Base-by-base conservation (phyloP, 2,329 filamentous ascomycete genomes). In the Aspergillus pseudoterreus region DNA sequence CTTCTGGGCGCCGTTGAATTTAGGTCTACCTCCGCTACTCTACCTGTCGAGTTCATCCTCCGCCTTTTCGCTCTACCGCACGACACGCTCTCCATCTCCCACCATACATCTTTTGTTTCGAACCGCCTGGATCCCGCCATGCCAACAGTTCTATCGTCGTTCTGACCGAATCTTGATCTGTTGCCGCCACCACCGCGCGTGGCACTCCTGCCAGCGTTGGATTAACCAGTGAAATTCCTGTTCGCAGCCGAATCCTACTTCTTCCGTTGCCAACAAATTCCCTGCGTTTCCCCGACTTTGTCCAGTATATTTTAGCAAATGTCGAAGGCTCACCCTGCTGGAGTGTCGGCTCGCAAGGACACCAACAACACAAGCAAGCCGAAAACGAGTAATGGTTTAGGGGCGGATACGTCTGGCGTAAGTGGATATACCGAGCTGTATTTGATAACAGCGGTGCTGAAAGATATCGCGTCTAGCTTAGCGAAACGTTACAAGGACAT, bases 401-500 rank as follows among this genome's bases (percentile, higher is more conserved):
- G 44, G 39, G 52, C 53, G 6, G 67, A 69, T 57, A 30, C 59
- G 15, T 66, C 67, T 1, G 68, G 66, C 32, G 69, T 71, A 57
- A 60, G 67, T 30, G 27, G 22, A 9, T 55, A 41, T 38, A 6
- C 8, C 4, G 24, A 6, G 14, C 22, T 24, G 24, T 3, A 36
- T 38, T 17, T 45, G 15, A 39, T 22, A 24, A 15, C n/a, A 47
- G 42, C 27, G 44, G 36, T 19, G 60, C 53, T 62, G 46, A 63
- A 54, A 42, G 41, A 24, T 51, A 21, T 32, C 19, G 24, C 50
- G 19, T 43, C 19, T 48, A 74, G 70, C 67, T 75, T 32, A 60
- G 73, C 22, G 58, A 71, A 53, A 76, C 71, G 5, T 63, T 77
- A 15, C 74, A 78, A 60, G 67, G 73, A 43, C 82, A 87, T 66